phyloP scores from a whole-genome alignment of 768 basidiomycete genomes.

The Pleurotus giganteus region DNA sequence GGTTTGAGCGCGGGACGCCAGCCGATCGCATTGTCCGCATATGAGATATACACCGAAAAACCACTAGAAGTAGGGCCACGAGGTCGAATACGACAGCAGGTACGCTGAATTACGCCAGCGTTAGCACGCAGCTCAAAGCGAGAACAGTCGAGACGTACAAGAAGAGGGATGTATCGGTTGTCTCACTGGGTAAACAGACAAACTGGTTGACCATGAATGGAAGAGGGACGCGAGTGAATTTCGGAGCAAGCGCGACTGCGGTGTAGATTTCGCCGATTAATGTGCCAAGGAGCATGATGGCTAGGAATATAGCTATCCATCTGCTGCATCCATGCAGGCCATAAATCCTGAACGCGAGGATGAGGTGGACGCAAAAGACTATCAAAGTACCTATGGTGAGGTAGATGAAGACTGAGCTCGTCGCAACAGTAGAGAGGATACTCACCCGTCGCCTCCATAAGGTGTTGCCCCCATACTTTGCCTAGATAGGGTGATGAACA shows the following conservation, averaged over 20 bases:
- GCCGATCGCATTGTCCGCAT: neutral
- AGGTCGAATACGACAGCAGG: neutral
- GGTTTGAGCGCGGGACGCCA: neutral
- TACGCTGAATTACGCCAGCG: neutral
- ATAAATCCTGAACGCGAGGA: conserved; percentile 6
- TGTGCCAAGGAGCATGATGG: neutral
- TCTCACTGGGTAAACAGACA: conserved; percentile 2
- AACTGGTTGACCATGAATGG: conserved; percentile 4
- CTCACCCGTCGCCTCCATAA: conserved; percentile 1
- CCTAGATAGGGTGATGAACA: too few species aligned
- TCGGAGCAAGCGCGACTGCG: neutral
- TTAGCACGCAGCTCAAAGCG: neutral
- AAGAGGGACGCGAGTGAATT: neutral
- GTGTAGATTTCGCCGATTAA: conserved; percentile 1
- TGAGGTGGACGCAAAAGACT: conserved; percentile 4
- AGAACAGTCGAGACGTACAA: neutral
- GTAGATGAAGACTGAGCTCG: too few species aligned
- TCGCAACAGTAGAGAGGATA: too few species aligned
- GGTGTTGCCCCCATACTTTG: conserved; percentile 2
- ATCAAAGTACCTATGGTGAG: neutral
- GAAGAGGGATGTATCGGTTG: conserved; percentile 1
- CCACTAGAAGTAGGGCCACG: neutral
- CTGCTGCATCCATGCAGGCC: neutral
- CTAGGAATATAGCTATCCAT: conserved; percentile 1
- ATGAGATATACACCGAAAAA: neutral